Evolutionary conservation across 2,329 filamentous ascomycete genomes (phyloP), one percentile per base, ranked within the genome.

Genomic region (Huntiella decipiens): DNA sequence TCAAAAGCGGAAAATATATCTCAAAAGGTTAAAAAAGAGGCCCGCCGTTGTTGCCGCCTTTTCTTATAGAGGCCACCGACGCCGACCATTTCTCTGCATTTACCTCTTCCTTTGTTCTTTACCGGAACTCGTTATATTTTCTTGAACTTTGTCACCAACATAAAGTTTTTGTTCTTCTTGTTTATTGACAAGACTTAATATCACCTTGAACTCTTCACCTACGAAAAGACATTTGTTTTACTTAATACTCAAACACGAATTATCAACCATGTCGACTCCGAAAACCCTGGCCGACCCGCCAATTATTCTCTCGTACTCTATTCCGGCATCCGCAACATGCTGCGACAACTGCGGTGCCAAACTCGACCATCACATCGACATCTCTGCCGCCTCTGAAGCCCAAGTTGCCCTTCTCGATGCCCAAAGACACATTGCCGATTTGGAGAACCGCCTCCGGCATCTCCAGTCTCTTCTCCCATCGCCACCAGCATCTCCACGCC

Each of bases 401-500:
- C 46, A 49, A 37, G 43, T 46, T 5, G 43, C 47, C 13, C 47
- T 49, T 12, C 16, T 49, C 17, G 63, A 64, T 46, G 68, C 75
- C 46, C 72, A 77, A 57, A 63, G 68, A 50, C 68, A 74, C 55
- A 78, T 83, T 55, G 63, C 68, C 51, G 78, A 85, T 54, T 67
- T 88, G 38, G 74, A 86, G 60, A 68, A 71, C 33, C 80, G 86
- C 56, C 74, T 87, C 45, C 69, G 71, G 47, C 61, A 76, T 45
- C 68, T 87, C 49, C 83, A 77, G 58, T 68, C 81, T 53, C 43
- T 32, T 10, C 22, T 22, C 32, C 31, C 32, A 16, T 78, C 79
- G 47, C 71, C 76, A 3, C 73, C 75, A 72, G 66, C 82, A 88
- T 62, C 81, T 85, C 60, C 79, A 86, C 58, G 69, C 86, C 36